Evolutionary conservation across 176 grass and related monocot species (phyloP), one percentile per base, ranked within the genome.

Genomic region (Olyra latifolia): DNA sequence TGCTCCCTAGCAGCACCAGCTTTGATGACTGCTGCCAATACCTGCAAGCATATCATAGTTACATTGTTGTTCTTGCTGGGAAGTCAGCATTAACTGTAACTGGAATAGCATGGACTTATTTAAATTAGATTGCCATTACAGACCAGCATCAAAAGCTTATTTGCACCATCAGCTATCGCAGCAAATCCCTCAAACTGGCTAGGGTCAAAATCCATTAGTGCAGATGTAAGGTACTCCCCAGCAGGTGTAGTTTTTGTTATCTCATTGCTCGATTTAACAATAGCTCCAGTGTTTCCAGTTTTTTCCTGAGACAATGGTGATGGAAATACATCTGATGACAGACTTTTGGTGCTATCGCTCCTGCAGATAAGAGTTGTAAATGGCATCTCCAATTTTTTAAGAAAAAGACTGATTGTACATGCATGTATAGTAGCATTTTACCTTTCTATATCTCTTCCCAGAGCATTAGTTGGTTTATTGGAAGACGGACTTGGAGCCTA

Each of bases 131-230:
- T 75, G 54, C 71, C 41, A 80, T 40, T 71, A 83, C 60, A 80
- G 71, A 98, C 95, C 92, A 98, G 90, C 95, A 98, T 98, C 60
- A 98, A 90, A 89, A 98, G 95, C 83, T 98, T 98, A 83, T 98
- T 98, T 86, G 95, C 92, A 86, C 95, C 92, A 80, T 98, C 95
- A 86, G 95, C 87, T 80, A 98, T 82, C 81, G 95, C 92, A 81
- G 95, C 95, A 88, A 93, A 91, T 80, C 92, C 89, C 74, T 98
- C 95, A 71, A 95, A 87, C 56, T 98, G 95, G 52, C 95, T 89
- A 53, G 95, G 92, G 82, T 98, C 95, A 79, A 98, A 98, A 76
- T 98, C 95, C 55, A 87, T 87, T 67, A 98, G 83, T 64, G 95
- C 95, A 57, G 95, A 86, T 17, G 95, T 98, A 78, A 98, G 84